Conservation (phyloP, 148 eudicot species). For the Camellia granthamiana region DNA sequence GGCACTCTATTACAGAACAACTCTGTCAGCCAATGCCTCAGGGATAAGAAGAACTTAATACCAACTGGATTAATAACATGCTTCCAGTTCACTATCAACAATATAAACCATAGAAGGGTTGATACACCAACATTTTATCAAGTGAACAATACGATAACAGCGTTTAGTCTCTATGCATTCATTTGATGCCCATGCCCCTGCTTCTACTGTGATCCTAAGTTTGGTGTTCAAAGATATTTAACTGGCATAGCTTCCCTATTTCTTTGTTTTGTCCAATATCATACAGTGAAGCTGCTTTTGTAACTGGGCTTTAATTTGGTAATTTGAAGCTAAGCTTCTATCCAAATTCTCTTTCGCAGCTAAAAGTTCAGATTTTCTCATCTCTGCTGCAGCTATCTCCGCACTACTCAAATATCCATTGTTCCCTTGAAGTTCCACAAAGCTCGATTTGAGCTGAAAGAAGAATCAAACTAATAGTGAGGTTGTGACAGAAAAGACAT, state of each 20-base stretch:
- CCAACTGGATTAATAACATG: neutral
- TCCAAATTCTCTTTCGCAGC: conserved; percentile 35
- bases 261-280: conserved; percentile 17
- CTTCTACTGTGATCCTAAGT: neutral
- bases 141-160: neutral
- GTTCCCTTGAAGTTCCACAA: conserved; percentile 26
- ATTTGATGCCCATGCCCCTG: neutral
- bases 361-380: conserved; percentile 35
- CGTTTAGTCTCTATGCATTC: neutral
- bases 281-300: conserved; percentile 46
- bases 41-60: too few species aligned
- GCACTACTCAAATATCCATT: conserved; percentile 11
- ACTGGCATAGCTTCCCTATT: conserved; percentile 5
- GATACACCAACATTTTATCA: neutral
- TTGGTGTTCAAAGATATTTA: conserved; percentile 1
- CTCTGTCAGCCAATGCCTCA: too few species aligned
- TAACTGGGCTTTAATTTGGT: conserved; percentile 30
- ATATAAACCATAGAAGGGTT: neutral
- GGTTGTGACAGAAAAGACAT: neutral
- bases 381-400: conserved; percentile 46
- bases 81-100: neutral
- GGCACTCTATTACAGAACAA: too few species aligned
- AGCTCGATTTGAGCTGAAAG: conserved; percentile 36
- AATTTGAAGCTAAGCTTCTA: conserved; percentile 40
- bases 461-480: neutral